phyloP scores from a whole-genome alignment of 2,329 filamentous ascomycete genomes.

The Rhinocladiella similis region DNA sequence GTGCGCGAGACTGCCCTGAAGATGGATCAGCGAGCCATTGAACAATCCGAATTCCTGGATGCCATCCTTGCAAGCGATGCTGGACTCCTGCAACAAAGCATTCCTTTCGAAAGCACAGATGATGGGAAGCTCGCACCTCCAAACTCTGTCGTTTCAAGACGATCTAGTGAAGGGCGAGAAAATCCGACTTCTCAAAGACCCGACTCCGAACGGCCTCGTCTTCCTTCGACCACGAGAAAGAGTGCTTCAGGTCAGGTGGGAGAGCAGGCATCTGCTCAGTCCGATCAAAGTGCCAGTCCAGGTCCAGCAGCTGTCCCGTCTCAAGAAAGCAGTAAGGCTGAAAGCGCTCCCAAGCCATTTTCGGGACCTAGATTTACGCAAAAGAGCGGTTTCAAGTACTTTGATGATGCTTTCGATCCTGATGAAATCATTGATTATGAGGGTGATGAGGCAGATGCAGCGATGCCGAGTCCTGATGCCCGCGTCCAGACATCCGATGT shows the following conservation, averaged over 20 bases:
- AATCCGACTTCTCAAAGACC: neutral
- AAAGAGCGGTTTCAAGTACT: constrained; percentile 67
- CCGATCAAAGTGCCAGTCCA: neutral
- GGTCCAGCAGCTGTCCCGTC: constrained; percentile 2
- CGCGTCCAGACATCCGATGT: constrained; percentile 10
- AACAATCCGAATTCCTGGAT: constrained; percentile 89
- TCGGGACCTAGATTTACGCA: constrained; percentile 29
- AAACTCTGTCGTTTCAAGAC: constrained; percentile 11
- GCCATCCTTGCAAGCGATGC: constrained; percentile 82
- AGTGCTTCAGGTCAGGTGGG: neutral
- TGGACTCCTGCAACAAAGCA: constrained; percentile 65
- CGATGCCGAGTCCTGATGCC: constrained; percentile 5
- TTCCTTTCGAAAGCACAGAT: constrained; percentile 52
- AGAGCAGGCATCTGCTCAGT: neutral
- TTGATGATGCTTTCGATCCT: constrained; percentile 60
- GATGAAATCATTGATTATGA: constrained; percentile 30
- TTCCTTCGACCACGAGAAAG: constrained; percentile 32
- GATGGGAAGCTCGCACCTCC: constrained; percentile 20
- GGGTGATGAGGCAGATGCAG: constrained; percentile 18
- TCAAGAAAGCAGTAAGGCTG: constrained; percentile 16
- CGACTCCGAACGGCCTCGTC: constrained; percentile 24
- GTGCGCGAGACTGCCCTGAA: constrained; percentile 67
- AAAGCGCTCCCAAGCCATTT: constrained; percentile 34
- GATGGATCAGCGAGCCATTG: constrained; percentile 78
- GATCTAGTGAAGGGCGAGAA: constrained; percentile 28